Evolutionary conservation across 2,329 filamentous ascomycete species (phyloP).

Genomic region (Nemania sp.): DNA sequence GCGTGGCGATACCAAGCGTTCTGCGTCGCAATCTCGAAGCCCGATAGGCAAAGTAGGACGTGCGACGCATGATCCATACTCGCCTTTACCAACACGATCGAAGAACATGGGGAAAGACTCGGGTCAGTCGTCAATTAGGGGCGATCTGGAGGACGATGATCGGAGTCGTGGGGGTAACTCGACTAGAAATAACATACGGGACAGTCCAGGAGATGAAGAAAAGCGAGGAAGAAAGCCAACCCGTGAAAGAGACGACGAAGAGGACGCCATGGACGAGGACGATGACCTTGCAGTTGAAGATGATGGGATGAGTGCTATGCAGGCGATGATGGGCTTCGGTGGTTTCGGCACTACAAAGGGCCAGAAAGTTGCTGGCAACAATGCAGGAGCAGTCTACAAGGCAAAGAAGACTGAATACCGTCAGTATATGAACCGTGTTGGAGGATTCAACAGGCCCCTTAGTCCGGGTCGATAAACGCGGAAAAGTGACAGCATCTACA

Average conservation of each 20-base stretch:
- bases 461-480: conserved; percentile 61
- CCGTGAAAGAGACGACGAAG: conserved; percentile 33
- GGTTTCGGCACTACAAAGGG: conserved; percentile 89
- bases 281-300: conserved; percentile 67
- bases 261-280: conserved; percentile 49
- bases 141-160: conserved; percentile 52
- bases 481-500: conserved; percentile 25
- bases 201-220: conserved; percentile 45
- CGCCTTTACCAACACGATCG: conserved; percentile 50
- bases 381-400: conserved; percentile 83
- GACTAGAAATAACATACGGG: conserved; percentile 38
- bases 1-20: conserved; percentile 43
- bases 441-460: conserved; percentile 84
- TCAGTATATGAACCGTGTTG: conserved; percentile 93
- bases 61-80: conserved; percentile 45
- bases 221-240: conserved; percentile 35
- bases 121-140: conserved; percentile 52
- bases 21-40: conserved; percentile 42
- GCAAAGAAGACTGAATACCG: conserved; percentile 95
- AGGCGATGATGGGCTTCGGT: conserved; percentile 89
- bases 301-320: conserved; percentile 78
- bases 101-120: conserved; percentile 40
- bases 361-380: conserved; percentile 89
- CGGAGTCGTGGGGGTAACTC: conserved; percentile 40
- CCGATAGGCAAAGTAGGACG: conserved; percentile 39